Evolutionary conservation across 1,284 basidiomycete genomes (phyloP).

Genomic region (Sanghuangporus weigelae): DNA sequence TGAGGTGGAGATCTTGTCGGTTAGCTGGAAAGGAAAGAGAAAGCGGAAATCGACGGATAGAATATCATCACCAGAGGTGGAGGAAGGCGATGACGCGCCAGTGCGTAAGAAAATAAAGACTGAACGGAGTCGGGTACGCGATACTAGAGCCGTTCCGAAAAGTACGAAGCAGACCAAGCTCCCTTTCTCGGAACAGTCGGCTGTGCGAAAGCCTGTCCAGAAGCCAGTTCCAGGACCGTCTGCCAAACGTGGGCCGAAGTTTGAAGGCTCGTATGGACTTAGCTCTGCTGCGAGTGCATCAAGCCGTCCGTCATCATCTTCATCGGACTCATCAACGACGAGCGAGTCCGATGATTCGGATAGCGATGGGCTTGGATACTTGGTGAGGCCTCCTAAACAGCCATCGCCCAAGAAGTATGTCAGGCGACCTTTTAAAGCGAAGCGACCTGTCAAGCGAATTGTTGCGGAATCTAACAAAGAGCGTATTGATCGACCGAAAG

Average conservation of each 20-base stretch:
- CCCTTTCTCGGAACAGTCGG: not conserved
- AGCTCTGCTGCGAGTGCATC: not conserved
- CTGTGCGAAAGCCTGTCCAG: not conserved
- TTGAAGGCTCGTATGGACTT: constrained; percentile 6
- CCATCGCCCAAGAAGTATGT: not conserved
- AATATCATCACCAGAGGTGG: not conserved
- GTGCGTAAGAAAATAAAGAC: not conserved
- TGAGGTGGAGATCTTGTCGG: constrained; percentile 36
- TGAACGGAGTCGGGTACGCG: not conserved
- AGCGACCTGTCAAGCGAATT: constrained; percentile 40
- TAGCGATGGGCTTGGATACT: constrained; percentile 27
- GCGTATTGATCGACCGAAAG: constrained; percentile 43
- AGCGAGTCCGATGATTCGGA: constrained; percentile 49
- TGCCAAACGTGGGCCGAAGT: not conserved
- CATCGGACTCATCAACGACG: constrained; percentile 34
- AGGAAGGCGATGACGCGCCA: not conserved
- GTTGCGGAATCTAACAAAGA: constrained; percentile 29
- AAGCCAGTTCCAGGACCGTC: not conserved
- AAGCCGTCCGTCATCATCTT: not conserved
- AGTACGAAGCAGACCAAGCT: constrained; percentile 12
- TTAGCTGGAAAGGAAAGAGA: not conserved
- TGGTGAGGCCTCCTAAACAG: constrained; percentile 26
- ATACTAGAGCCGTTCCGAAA: constrained; percentile 1
- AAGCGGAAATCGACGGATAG: not conserved
- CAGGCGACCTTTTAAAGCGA: constrained; percentile 24